These are phyloP conservation scores for Dendrobium chrysotoxum DNA, from an alignment of 106 monocot species.

Conservation along the genomic window DNA sequence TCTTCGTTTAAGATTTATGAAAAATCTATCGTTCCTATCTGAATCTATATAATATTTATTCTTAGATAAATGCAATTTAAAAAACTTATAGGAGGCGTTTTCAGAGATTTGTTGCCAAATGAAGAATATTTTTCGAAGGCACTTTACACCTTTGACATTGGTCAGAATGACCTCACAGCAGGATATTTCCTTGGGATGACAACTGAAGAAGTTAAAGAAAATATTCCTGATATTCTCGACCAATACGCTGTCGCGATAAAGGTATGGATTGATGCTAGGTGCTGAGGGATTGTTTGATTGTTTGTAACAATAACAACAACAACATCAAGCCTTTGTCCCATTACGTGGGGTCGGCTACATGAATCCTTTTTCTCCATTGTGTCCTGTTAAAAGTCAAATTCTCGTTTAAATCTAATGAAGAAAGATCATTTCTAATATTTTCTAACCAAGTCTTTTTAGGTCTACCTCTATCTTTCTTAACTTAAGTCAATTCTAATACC, in stretches of 20 bases:
- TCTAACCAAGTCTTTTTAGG: no score
- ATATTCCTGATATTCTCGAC: conserved; percentile 20
- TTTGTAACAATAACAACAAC: no score
- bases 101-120: conserved; percentile 21
- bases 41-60: neutral
- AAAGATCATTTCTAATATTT: no score
- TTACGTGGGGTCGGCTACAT: no score
- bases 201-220: conserved; percentile 20
- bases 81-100: conserved; percentile 17
- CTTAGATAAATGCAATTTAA: neutral
- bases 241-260: conserved; percentile 20
- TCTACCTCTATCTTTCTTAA: no score
- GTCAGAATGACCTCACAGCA: conserved; percentile 34
- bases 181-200: conserved; percentile 27
- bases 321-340: no score
- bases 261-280: conserved; percentile 11
- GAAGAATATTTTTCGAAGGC: conserved; percentile 20
- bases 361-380: no score
- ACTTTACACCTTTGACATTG: conserved; percentile 33
- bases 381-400: no score
- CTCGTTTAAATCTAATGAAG: no score
- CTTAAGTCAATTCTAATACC: no score
- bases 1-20: neutral
- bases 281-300: neutral
- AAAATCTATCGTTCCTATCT: neutral